phyloP scores from a whole-genome alignment of 2,329 filamentous ascomycete species.

The Fusarium vanettenii region DNA sequence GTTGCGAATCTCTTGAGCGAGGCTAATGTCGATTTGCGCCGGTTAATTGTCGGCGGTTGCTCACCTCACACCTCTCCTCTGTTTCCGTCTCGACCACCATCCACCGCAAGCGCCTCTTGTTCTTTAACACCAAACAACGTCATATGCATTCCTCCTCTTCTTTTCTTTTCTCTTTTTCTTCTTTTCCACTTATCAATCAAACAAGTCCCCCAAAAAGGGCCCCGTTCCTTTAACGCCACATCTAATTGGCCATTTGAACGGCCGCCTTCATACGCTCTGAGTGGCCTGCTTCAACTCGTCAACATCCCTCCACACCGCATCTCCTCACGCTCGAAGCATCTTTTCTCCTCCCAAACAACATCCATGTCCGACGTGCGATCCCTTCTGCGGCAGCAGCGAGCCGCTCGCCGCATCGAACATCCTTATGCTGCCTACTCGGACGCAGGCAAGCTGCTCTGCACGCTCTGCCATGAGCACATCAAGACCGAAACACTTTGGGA shows the following conservation, averaged over 20 bases:
- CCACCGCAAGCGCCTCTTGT: conserved; percentile 6
- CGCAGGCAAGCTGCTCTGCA: conserved; percentile 75
- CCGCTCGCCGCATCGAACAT: conserved; percentile 77
- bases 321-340: conserved; percentile 1
- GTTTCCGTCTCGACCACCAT: conserved; percentile 23
- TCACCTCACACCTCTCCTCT: conserved; percentile 22
- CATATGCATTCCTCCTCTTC: conserved; percentile 22
- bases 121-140: conserved; percentile 17
- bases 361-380: conserved; percentile 83
- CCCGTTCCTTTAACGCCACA: background rate
- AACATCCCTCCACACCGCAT: conserved; percentile 1
- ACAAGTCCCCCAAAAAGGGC: background rate
- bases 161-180: conserved; percentile 10
- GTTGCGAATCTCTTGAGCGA: background rate
- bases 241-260: conserved; percentile 3
- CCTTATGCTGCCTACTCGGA: conserved; percentile 76
- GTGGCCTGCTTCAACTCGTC: conserved; percentile 20
- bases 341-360: background rate
- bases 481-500: conserved; percentile 78
- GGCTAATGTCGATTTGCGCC: conserved; percentile 37
- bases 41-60: conserved; percentile 45
- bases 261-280: background rate
- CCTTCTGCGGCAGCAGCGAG: conserved; percentile 81
- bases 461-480: conserved; percentile 71
- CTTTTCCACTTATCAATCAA: background rate